phyloP scores from a whole-genome alignment of 1,139 yeast genomes.

The Taphrina confusa region DNA sequence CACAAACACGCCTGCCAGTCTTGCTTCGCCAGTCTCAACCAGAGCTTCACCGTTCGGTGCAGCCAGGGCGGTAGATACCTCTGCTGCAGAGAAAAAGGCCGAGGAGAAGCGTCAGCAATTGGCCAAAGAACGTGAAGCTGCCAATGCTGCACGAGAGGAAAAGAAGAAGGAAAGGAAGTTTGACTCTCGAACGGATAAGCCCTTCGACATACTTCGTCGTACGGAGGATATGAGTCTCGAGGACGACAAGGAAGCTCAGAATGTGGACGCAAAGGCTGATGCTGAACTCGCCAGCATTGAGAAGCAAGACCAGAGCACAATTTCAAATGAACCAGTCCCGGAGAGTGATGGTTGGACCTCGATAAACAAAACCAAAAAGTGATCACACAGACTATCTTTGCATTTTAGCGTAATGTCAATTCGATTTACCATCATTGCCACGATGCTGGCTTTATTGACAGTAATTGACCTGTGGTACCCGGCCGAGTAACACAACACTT shows the following conservation, averaged over 20 bases:
- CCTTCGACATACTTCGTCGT: conserved; percentile 23
- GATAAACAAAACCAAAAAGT: conserved; percentile 52
- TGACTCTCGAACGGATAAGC: conserved; percentile 14
- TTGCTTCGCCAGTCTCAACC: conserved; percentile 40
- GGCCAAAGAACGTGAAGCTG: conserved; percentile 40
- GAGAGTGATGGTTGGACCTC: conserved; percentile 65
- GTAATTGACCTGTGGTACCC: too few relatives aligned
- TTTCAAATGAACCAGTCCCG: conserved; percentile 50
- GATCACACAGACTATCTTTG: not conserved
- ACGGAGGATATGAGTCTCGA: conserved; percentile 23
- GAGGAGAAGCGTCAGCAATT: conserved; percentile 44
- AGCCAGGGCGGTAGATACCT: conserved; percentile 50
- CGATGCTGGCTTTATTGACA: too few relatives aligned
- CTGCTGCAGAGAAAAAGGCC: conserved; percentile 43
- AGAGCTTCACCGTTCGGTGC: conserved; percentile 46
- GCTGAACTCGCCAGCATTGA: conserved; percentile 42
- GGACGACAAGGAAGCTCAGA: conserved; percentile 20
- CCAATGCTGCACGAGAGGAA: conserved; percentile 36
- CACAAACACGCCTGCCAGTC: conserved; percentile 36
- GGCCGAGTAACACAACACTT: too few relatives aligned
- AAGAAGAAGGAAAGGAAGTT: conserved; percentile 36
- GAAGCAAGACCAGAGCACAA: conserved; percentile 43
- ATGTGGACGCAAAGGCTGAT: conserved; percentile 33
- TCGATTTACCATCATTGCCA: too few relatives aligned
- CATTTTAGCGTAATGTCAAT: conserved; percentile 14